These are phyloP conservation scores for Penicillium hordei DNA, from an alignment of 2,329 filamentous ascomycete genomes.

Conservation along the genomic window DNA sequence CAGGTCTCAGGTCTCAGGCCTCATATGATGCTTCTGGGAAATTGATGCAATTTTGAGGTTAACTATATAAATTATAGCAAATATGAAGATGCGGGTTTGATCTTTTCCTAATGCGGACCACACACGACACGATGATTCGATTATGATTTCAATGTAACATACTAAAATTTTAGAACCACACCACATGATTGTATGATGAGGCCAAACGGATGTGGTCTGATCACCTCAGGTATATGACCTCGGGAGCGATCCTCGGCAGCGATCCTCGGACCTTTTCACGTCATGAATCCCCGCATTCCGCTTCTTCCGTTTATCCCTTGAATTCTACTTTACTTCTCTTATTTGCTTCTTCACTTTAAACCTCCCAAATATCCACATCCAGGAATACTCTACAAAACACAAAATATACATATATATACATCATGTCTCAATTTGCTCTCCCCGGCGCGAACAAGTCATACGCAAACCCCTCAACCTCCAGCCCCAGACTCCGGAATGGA, in stretches of 20 bases:
- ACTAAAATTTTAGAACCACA: not conserved
- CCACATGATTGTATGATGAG: constrained; percentile 3
- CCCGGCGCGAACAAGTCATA: constrained; percentile 19
- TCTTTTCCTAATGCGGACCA: not conserved
- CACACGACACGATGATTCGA: not conserved
- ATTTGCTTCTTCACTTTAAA: not conserved
- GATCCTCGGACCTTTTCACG: constrained; percentile 4
- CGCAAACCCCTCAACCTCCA: constrained; percentile 10
- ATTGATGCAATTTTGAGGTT: not conserved
- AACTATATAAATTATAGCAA: not conserved
- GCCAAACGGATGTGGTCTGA: not conserved
- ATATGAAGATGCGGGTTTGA: not conserved
- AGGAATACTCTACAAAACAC: not conserved
- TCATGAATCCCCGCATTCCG: constrained; percentile 5
- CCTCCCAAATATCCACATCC: not conserved
- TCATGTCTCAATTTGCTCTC: constrained; percentile 25
- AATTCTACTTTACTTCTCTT: not conserved
- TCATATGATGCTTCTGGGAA: not conserved
- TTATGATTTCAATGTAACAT: not conserved
- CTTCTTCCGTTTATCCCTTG: not conserved
- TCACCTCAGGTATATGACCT: not conserved
- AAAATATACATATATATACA: not conserved
- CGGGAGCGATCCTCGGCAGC: not conserved
- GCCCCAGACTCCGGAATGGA: constrained; percentile 16
- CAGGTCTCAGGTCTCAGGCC: too few species aligned